Conservation (phyloP, 2,329 filamentous ascomycete genomes). For the Alternaria panax region DNA sequence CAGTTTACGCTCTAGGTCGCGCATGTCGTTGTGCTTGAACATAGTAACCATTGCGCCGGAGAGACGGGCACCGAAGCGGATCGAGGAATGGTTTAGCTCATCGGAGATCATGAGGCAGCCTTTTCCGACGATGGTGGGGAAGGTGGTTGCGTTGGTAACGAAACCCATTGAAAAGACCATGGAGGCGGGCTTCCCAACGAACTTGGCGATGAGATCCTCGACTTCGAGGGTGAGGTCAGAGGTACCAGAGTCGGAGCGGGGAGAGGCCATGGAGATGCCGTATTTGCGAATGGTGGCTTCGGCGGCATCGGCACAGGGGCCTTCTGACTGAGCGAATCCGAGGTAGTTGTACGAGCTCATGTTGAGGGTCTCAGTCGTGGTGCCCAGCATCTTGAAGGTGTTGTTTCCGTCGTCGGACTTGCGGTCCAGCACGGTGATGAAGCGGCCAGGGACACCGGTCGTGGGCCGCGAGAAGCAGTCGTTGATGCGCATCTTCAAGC, state of each 20-base stretch:
- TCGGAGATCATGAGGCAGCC: conserved; percentile 95
- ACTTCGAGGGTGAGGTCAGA: conserved; percentile 88
- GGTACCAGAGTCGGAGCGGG: conserved; percentile 83
- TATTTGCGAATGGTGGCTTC: conserved; percentile 87
- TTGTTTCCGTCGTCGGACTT: conserved; percentile 90
- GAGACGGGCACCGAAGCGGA: conserved; percentile 90
- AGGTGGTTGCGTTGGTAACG: conserved; percentile 91
- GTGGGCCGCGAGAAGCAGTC: conserved; percentile 95
- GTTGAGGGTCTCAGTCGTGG: conserved; percentile 92
- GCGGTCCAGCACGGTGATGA: conserved; percentile 90
- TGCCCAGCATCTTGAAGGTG: conserved; percentile 87
- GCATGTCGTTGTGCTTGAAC: conserved; percentile 98
- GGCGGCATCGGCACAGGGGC: conserved; percentile 91
- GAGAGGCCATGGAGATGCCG: conserved; percentile 81
- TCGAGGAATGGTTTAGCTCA: conserved; percentile 97
- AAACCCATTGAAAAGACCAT: conserved; percentile 99
- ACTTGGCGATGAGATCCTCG: conserved; percentile 85
- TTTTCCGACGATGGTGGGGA: conserved; percentile 90
- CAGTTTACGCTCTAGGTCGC: conserved; percentile 81
- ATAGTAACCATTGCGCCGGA: conserved; percentile 94
- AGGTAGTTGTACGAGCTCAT: conserved; percentile 99
- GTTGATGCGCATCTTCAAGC: conserved; percentile 92
- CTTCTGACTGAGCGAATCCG: conserved; percentile 96
- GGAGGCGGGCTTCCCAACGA: conserved; percentile 91
- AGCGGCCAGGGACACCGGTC: conserved; percentile 91